Conservation (phyloP, 164 flowering plant species). For the Saururus chinensis region DNA sequence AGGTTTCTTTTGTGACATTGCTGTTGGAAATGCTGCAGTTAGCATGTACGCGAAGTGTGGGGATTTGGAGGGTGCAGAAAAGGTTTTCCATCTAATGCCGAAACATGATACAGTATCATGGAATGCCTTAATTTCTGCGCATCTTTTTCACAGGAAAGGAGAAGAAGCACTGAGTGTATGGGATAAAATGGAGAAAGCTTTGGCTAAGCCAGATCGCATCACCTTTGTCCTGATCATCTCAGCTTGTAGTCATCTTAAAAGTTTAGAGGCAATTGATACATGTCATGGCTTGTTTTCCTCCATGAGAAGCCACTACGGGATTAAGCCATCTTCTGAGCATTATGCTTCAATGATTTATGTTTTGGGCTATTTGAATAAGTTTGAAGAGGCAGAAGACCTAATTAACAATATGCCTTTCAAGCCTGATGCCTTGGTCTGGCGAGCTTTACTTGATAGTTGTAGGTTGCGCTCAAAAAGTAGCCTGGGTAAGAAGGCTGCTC, state of each 20-base stretch:
- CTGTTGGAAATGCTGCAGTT: constrained; percentile 52
- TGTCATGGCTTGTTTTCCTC: constrained; percentile 57
- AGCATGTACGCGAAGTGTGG: constrained; percentile 83
- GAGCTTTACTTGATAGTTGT: constrained; percentile 75
- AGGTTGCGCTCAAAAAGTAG: constrained; percentile 34
- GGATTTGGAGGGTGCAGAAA: constrained; percentile 43
- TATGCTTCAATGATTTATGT: constrained; percentile 66
- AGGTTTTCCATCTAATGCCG: constrained; percentile 48
- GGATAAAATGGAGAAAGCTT: constrained; percentile 40
- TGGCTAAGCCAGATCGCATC: constrained; percentile 44
- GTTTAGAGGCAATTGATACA: constrained; percentile 32
- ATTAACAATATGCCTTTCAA: constrained; percentile 49
- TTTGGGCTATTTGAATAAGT: constrained; percentile 58
- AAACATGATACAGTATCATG: constrained; percentile 60
- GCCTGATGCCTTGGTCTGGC: constrained; percentile 57
- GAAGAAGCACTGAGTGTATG: constrained; percentile 55
- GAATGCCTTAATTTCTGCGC: constrained; percentile 59
- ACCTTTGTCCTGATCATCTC: constrained; percentile 57
- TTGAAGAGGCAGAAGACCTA: constrained; percentile 73
- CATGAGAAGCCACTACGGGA: constrained; percentile 35
- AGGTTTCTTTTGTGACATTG: constrained; percentile 37
- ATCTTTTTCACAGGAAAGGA: constrained; percentile 68
- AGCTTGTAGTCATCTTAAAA: constrained; percentile 45
- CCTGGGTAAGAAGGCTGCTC: constrained; percentile 50
- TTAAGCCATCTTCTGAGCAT: constrained; percentile 67